Evolutionary conservation across 768 basidiomycete genomes (phyloP).

Genomic region (Suillus plorans): DNA sequence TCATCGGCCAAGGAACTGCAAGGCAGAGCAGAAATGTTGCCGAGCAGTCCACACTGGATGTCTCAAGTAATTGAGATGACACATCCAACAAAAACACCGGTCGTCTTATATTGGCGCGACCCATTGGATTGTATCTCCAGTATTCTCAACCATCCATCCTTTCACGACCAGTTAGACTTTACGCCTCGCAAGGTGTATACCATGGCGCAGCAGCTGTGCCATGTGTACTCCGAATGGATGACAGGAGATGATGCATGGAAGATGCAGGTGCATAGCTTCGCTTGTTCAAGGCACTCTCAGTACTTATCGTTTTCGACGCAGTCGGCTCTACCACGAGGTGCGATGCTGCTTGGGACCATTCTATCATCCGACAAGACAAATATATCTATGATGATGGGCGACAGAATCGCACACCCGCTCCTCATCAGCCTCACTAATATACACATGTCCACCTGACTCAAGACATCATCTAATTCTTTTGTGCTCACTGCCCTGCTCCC

Average conservation of each 20-base stretch:
- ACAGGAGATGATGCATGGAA: constrained; percentile 18
- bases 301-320: neutral
- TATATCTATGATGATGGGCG: constrained; percentile 31
- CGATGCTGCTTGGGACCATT: constrained; percentile 23
- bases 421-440: constrained; percentile 34
- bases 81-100: too few relatives aligned
- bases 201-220: constrained; percentile 1
- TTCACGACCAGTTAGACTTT: constrained; percentile 16
- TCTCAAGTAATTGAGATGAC: too few relatives aligned
- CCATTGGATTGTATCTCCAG: neutral
- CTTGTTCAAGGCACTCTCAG: neutral
- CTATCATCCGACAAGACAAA: constrained; percentile 34
- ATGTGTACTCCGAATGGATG: constrained; percentile 22
- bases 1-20: too few relatives aligned
- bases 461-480: constrained; percentile 24
- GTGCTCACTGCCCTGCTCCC: constrained; percentile 18
- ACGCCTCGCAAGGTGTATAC: constrained; percentile 16
- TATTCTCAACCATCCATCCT: constrained; percentile 8
- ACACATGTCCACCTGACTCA: constrained; percentile 23
- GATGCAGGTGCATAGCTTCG: constrained; percentile 5
- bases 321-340: constrained; percentile 16
- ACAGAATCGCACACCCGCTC: constrained; percentile 28
- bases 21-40: too few relatives aligned
- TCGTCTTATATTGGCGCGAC: neutral
- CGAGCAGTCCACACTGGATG: too few relatives aligned